These are phyloP conservation scores for Lipomyces sp. DNA, from an alignment of 805 yeast genomes.

Conservation along the genomic window DNA sequence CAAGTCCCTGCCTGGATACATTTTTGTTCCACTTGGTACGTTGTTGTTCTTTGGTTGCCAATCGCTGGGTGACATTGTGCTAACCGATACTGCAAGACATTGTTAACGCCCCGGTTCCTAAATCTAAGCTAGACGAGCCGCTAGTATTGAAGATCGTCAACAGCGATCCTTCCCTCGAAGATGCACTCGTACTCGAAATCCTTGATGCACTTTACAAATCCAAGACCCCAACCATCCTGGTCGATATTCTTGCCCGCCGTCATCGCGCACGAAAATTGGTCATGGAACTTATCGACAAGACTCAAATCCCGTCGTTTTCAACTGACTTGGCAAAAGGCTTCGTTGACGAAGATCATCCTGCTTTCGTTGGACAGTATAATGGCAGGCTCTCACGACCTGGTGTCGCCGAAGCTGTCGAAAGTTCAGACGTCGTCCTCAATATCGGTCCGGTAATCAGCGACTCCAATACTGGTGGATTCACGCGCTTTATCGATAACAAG, in stretches of 20 bases:
- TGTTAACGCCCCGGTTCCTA: slow-evolving; percentile 37
- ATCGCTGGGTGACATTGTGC: not conserved
- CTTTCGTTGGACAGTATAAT: slow-evolving; percentile 72
- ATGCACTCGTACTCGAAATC: slow-evolving; percentile 52
- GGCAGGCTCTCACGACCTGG: slow-evolving; percentile 61
- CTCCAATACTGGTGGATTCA: slow-evolving; percentile 69
- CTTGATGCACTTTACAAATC: slow-evolving; percentile 58
- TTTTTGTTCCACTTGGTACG: slow-evolving; percentile 76
- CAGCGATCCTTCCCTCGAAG: slow-evolving; percentile 41
- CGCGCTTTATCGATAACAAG: slow-evolving; percentile 54
- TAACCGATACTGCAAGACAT: slow-evolving; percentile 19
- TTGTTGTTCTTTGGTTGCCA: slow-evolving; percentile 40
- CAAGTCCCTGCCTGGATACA: slow-evolving; percentile 77
- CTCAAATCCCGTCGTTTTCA: slow-evolving; percentile 60
- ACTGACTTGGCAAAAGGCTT: slow-evolving; percentile 74
- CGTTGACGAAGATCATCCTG: slow-evolving; percentile 68
- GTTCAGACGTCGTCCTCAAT: slow-evolving; percentile 70
- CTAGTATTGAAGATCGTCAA: slow-evolving; percentile 44
- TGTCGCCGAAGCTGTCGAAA: slow-evolving; percentile 54
- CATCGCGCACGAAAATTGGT: slow-evolving; percentile 55
- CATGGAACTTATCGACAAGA: slow-evolving; percentile 53
- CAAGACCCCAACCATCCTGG: slow-evolving; percentile 66
- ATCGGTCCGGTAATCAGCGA: slow-evolving; percentile 73
- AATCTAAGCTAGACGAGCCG: slow-evolving; percentile 47
- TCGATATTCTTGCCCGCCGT: slow-evolving; percentile 72